Base-by-base conservation (phyloP, 2,329 filamentous ascomycete species). In the Bipolaris oryzae region DNA sequence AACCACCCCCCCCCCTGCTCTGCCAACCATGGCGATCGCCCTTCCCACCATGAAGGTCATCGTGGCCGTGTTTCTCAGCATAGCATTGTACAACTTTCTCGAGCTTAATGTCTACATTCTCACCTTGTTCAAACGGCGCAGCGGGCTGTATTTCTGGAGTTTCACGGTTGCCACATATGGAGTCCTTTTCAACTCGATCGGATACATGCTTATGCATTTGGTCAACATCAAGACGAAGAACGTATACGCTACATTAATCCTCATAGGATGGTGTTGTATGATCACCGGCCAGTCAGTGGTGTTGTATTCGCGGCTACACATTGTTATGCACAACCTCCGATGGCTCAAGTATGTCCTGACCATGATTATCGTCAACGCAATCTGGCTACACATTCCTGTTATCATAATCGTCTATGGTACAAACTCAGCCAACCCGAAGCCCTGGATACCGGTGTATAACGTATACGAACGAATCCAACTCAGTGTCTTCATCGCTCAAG, bases 251-350 rank as follows among this genome's bases (percentile, higher is more conserved):
- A 77, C 78, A 5, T 61, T 82, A 4, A 71, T 83, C 21, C 78
- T 77, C n/a, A 61, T 87, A 58, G 85, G 83, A n/a, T 83, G 85
- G 82, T 82, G 81, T 66, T 64, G 74, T 2, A 86, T 87, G 83
- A 82, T 88, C 0, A 86, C 84, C 0, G 85, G 85, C 0, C 84
- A 87, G 67, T 80, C 81, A 0, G 62, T 87, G 13, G 85, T 88
- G 2, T 75, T 88, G 0, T 88, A 85, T 72, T 87, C 85, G 1
- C 79, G 85, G 9, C 76, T 88, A 1, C 84, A 87, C 63, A 76
- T 88, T 1, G 79, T 88, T 7, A 71, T 85, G 23, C 78, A 79
- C 11, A 81, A 85, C 45, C 73, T 77, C 10, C 72, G 79, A 3
- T 47, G 50, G 20, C 73, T 87, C 1, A 78, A 76, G 5, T 71